Evolutionary conservation across 257 asterid genomes (phyloP).

Genomic region (Ilex asprella): DNA sequence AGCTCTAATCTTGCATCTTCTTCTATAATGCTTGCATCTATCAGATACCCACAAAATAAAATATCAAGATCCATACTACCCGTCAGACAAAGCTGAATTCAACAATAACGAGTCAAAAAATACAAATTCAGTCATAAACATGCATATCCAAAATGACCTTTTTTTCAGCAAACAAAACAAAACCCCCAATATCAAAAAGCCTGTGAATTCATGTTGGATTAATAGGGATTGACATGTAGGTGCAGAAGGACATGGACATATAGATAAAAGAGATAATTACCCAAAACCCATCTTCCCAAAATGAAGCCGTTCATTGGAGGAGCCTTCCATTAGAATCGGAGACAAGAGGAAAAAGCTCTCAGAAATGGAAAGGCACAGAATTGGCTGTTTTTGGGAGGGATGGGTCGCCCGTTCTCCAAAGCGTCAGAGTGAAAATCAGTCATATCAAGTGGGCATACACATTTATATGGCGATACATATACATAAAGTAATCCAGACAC

Average conservation of each 20-base stretch:
- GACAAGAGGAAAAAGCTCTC: not conserved
- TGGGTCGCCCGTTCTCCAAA: slow-evolving; percentile 27
- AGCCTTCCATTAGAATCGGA: slow-evolving; percentile 67
- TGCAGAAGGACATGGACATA: not conserved
- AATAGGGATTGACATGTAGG: no score
- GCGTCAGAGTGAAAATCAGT: slow-evolving; percentile 22
- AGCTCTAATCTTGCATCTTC: slow-evolving; percentile 42
- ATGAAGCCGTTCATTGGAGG: slow-evolving; percentile 69
- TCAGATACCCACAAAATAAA: not conserved
- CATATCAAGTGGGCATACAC: slow-evolving; percentile 29
- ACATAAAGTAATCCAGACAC: no score
- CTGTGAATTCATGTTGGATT: no score
- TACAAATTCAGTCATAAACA: no score
- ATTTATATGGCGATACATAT: not conserved
- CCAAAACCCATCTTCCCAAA: slow-evolving; percentile 99
- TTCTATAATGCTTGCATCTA: slow-evolving; percentile 47
- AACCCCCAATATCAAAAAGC: not conserved
- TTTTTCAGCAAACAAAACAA: no score
- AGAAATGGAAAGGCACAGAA: not conserved
- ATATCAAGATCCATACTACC: not conserved
- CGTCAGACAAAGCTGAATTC: no score
- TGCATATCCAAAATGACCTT: no score
- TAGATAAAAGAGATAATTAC: slow-evolving; percentile 23
- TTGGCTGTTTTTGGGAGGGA: slow-evolving; percentile 17
- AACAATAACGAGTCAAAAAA: no score